phyloP scores from a whole-genome alignment of 2,329 filamentous ascomycete species.

The Calonectria hongkongensis region DNA sequence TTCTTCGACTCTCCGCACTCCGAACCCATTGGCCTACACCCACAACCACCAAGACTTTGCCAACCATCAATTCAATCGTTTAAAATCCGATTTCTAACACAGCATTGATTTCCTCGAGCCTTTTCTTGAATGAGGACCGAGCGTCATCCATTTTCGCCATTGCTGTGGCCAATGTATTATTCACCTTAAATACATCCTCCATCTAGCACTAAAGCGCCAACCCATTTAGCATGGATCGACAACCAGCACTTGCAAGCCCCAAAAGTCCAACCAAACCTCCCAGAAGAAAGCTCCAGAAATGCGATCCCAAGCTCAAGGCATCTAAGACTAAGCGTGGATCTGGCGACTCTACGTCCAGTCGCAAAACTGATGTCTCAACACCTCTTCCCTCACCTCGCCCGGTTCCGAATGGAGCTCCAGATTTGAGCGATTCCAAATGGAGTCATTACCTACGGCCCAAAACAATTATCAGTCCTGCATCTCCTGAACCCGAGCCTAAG shows the following conservation, averaged over 20 bases:
- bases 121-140: slow-evolving; percentile 41
- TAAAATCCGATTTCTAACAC: slow-evolving; percentile 2
- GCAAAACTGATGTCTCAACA: slow-evolving; percentile 43
- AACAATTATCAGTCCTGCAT: slow-evolving; percentile 45
- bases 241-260: slow-evolving; percentile 20
- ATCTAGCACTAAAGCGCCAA: slow-evolving; percentile 27
- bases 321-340: slow-evolving; percentile 53
- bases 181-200: slow-evolving; percentile 37
- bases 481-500: slow-evolving; percentile 41
- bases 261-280: slow-evolving; percentile 52
- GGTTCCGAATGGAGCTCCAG: slow-evolving; percentile 49
- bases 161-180: slow-evolving; percentile 16
- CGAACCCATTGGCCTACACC: neutral
- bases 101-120: slow-evolving; percentile 29
- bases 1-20: neutral
- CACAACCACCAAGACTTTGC: slow-evolving; percentile 4
- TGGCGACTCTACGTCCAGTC: slow-evolving; percentile 52
- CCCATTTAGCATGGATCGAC: slow-evolving; percentile 28
- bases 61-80: slow-evolving; percentile 4
- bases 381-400: slow-evolving; percentile 48
- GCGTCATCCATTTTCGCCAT: slow-evolving; percentile 28
- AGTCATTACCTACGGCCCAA: slow-evolving; percentile 53
- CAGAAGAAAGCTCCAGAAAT: slow-evolving; percentile 57
- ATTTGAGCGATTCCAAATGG: slow-evolving; percentile 56
- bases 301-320: slow-evolving; percentile 54